Evolutionary conservation across 768 basidiomycete species (phyloP).

Genomic region (Paxillus involutus): DNA sequence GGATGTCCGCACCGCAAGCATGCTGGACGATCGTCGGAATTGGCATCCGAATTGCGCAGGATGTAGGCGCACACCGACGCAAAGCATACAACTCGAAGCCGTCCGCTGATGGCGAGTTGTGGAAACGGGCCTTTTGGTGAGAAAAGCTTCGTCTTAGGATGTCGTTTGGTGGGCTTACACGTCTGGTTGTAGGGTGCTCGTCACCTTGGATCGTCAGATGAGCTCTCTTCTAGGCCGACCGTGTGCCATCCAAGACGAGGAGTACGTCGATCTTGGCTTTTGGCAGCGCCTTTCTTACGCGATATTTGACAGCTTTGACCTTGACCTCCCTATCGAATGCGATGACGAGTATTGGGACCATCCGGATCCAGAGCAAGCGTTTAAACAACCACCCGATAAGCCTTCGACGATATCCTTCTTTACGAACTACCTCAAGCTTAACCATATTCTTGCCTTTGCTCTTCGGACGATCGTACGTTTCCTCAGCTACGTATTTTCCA

Average conservation of each 20-base stretch:
- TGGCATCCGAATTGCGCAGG: slow-evolving; percentile 57
- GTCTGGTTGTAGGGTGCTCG: slow-evolving; percentile 23
- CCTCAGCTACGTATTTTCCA: background rate
- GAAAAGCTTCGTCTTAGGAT: background rate
- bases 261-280: slow-evolving; percentile 42
- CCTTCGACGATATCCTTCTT: slow-evolving; percentile 57
- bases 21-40: slow-evolving; percentile 70
- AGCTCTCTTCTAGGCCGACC: slow-evolving; percentile 63
- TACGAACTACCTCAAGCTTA: slow-evolving; percentile 51
- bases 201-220: slow-evolving; percentile 29
- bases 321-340: slow-evolving; percentile 62
- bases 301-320: slow-evolving; percentile 48
- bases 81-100: slow-evolving; percentile 30
- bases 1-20: slow-evolving; percentile 58
- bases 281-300: background rate
- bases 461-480: slow-evolving; percentile 59
- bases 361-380: slow-evolving; percentile 45
- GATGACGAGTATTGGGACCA: slow-evolving; percentile 71
- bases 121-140: slow-evolving; percentile 56
- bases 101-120: slow-evolving; percentile 55
- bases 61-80: slow-evolving; percentile 54
- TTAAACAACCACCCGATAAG: slow-evolving; percentile 63
- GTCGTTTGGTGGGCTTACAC: background rate
- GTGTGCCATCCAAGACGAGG: slow-evolving; percentile 67
- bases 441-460: slow-evolving; percentile 62